Evolutionary conservation across 441 rosid species (phyloP).

Genomic region (Adansonia rubrostipa): DNA sequence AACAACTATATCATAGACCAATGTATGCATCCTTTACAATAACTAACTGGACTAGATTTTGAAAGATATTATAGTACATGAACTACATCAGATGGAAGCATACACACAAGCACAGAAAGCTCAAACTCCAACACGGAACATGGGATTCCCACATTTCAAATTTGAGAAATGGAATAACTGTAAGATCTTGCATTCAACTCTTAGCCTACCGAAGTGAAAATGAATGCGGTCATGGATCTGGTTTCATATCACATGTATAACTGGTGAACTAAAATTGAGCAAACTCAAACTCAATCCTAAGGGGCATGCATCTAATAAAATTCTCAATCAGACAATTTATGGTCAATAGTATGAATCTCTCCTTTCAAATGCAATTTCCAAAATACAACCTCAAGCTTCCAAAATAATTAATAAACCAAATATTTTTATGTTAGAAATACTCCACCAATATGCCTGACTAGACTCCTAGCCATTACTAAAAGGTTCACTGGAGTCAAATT

Average conservation of each 20-base stretch:
- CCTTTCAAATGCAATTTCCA: neutral
- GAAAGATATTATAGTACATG: neutral
- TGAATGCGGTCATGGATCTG: neutral
- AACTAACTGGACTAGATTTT: neutral
- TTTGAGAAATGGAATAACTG: neutral
- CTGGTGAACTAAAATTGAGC: neutral
- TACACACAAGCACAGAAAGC: constrained; percentile 3
- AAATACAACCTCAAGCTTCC: neutral
- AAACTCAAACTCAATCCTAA: neutral
- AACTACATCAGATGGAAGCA: neutral
- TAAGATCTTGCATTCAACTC: neutral
- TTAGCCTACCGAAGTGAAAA: neutral
- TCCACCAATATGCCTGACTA: neutral
- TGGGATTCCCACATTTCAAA: neutral
- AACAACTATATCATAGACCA: neutral
- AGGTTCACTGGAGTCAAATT: constrained; percentile 7
- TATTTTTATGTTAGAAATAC: neutral
- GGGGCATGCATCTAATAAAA: neutral
- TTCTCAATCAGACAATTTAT: neutral
- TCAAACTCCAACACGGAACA: neutral
- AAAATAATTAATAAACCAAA: constrained; percentile 12
- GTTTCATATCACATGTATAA: neutral
- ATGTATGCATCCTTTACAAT: neutral
- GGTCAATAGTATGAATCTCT: neutral
- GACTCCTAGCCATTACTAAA: neutral